Percentiles rank a stretch among this genome's conserved stretches.
Conservation (phyloP, 805 yeast genomes). For the Candida chauliodis region DNA sequence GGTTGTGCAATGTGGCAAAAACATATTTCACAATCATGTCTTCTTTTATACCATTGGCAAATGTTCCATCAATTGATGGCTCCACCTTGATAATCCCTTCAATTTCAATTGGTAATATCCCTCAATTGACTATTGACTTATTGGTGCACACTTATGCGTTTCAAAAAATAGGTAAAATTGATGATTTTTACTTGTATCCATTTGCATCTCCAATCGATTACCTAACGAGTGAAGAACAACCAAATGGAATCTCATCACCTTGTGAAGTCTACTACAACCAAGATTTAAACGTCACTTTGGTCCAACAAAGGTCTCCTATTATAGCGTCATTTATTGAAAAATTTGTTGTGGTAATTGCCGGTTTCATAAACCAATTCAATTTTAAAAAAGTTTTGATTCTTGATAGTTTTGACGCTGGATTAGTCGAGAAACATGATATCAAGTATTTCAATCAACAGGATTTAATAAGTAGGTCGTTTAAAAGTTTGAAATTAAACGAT, state of each 20-base stretch:
- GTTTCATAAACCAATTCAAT: constrained; percentile 38
- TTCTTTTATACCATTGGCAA: background rate
- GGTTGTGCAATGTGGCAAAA: too few species aligned
- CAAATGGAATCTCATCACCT: constrained; percentile 49
- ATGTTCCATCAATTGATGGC: background rate
- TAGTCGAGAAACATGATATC: constrained; percentile 27
- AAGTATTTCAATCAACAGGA: constrained; percentile 29
- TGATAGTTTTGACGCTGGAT: constrained; percentile 72
- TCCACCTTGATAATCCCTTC: constrained; percentile 64
- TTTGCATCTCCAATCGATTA: constrained; percentile 76
- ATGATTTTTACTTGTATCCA: constrained; percentile 66
- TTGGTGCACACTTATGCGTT: constrained; percentile 61
- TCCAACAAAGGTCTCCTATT: constrained; percentile 83
- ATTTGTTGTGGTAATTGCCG: constrained; percentile 52
- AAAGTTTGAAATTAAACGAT: constrained; percentile 21
- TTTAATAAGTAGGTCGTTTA: constrained; percentile 27
- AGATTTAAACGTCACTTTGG: constrained; percentile 43
- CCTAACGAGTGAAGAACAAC: background rate
- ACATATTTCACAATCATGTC: too few species aligned
- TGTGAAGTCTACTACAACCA: constrained; percentile 59
- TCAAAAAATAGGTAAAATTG: constrained; percentile 50
- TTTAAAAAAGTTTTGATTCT: constrained; percentile 51
- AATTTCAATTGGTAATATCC: constrained; percentile 84
- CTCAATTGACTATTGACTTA: constrained; percentile 77
- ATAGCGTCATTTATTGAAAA: constrained; percentile 56